Base-by-base conservation (phyloP, 768 basidiomycete species). In the Suillus subaureus region DNA sequence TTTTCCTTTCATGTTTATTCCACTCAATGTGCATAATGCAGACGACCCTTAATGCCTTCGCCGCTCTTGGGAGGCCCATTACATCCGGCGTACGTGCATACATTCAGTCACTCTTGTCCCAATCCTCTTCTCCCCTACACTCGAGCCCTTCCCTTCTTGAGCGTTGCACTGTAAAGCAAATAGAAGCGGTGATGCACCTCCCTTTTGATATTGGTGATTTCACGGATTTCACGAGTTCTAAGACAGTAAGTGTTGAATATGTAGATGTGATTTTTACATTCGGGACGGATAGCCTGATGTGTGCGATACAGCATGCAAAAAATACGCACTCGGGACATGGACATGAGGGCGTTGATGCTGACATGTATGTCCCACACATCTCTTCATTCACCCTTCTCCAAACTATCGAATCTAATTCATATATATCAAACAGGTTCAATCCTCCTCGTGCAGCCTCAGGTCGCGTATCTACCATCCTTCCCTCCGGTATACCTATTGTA, bases 141-240 rank as follows among this genome's bases (percentile, higher is more conserved):
- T 49, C 16, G 15, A 39, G 39, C 47, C 28, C 28, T 26, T 37
- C 45, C 26, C 47, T 63, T 16, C 47, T 49, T 23, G 21, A 39
- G 28, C 35, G 26, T 7, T 63, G 47, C 11, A 21, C 23, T 35
- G 21, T 63, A 23, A 55, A 39, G 23, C 62, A 63, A 40, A 40
- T 13, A 5, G 47, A 63, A 8, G 62, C 62, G 21, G 58, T 15
- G 12, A 63, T 63, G 62, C 52, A 58, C 35, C 62, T 63, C 35
- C 62, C 62, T 6, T 63, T 63, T 26, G 35, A 39, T 23, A 63
- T 63, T 26, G 62, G 52, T 23, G 62, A 63, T 55, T 63, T 63
- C 62, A 63, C 62, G 1, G 62, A 60, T 52, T 63, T 58, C 23
- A 49, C 39, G 16, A 58, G 52, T 26, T 63, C 62, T 4, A 49